Base-by-base conservation (phyloP, 108 stramenopile genomes). In the Pseudonitzschia pungens region DNA sequence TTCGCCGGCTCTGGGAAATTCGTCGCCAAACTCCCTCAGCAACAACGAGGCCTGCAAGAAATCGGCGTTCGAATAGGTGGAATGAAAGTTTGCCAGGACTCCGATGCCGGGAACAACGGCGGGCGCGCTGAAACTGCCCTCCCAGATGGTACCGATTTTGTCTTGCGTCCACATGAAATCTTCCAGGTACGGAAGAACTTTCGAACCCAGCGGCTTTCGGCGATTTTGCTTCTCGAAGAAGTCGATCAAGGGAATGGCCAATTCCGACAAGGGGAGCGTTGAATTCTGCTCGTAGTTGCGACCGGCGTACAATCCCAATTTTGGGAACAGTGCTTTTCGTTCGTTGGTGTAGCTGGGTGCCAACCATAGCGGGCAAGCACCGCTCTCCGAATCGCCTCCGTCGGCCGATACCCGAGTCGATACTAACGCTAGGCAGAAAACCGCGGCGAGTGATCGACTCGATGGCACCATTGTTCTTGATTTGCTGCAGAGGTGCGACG, bases 191-290 rank as follows among this genome's bases (percentile, higher is more conserved):
- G 74, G 58, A 14, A 86, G 11, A 52, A 86, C 70, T 4, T 53
- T 22, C 0, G n/a, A 11, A 36, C 54, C 32, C 10, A 26, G 41
- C 29, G 32, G 53, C 21, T 6, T 52, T 8, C 15, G 24, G 24
- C 68, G 40, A 53, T 78, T 69, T 44, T 44, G 69, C 21, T 63
- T 28, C 20, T 26, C 72, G 9, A 68, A 29, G 32, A 73, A 77
- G 62, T 86, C 86, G 22, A 83, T 45, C 10, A 83, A 31, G 22
- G 86, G 86, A 67, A 86, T 86, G 16, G 76, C 86, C 28, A 86
- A 16, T 40, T 86, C 86, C 8, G 74, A 29, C 41, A 74, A 15
- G 6, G 82, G 79, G 43, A 86, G 48, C 0, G 59, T 86, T 0
- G 67, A 68, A 68, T 86, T 74, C 32, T 62, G 36, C 10, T 21